These are phyloP conservation scores for Chiua virens DNA, from an alignment of 768 basidiomycete genomes.

Conservation along the genomic window DNA sequence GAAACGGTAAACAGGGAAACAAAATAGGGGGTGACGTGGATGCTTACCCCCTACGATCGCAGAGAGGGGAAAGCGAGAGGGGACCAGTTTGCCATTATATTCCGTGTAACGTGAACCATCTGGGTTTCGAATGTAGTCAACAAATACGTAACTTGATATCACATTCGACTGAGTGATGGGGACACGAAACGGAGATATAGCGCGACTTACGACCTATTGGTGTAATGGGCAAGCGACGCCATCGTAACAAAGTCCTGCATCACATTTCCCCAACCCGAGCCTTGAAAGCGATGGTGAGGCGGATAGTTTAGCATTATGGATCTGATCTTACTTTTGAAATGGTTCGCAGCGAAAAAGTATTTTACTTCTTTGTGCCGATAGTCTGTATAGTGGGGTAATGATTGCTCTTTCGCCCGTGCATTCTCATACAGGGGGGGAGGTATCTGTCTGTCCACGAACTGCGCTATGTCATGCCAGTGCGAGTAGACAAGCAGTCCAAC, in stretches of 20 bases:
- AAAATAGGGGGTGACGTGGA: neutral
- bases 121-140: conserved; percentile 43
- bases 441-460: neutral
- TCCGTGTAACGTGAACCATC: conserved; percentile 36
- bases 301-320: neutral
- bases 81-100: conserved; percentile 37
- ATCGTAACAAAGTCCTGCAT: conserved; percentile 42
- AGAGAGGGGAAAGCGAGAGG: conserved; percentile 42
- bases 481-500: conserved; percentile 15
- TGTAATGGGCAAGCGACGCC: conserved; percentile 33
- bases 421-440: conserved; percentile 44
- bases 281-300: conserved; percentile 18
- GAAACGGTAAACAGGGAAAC: neutral
- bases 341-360: conserved; percentile 50
- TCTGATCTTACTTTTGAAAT: conserved; percentile 36
- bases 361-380: conserved; percentile 36
- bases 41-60: conserved; percentile 38
- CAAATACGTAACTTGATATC: conserved; percentile 39
- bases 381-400: conserved; percentile 41
- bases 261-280: conserved; percentile 41
- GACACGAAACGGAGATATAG: neutral
- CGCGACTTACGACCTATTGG: conserved; percentile 35
- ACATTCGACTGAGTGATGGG: neutral
- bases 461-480: conserved; percentile 4
- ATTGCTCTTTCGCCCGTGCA: conserved; percentile 38